Evolutionary conservation across 371 early-diverging fungal genomes (phyloP), one percentile per base, ranked within the genome.

Genomic region (Saksenaea oblongispora): DNA sequence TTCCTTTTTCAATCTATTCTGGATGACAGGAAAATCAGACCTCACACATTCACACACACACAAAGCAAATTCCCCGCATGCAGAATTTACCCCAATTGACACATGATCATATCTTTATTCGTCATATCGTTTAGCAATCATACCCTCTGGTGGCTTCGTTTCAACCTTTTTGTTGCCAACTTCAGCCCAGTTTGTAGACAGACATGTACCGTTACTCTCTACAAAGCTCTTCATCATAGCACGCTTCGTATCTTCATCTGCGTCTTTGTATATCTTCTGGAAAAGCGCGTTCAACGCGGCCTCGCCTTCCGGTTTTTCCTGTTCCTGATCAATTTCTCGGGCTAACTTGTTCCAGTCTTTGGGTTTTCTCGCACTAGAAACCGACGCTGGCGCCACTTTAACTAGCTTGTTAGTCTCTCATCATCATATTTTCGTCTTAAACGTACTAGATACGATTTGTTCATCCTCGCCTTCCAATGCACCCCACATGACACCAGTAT

Each of bases 221-320:
- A 88, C 84, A 74, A 92, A 98, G 69, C 93, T 93, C 87, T 99
- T 99, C 86, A 98, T 91, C 99, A 99, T 99, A 0, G 99, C 99
- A 37, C 93, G 82, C 55, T 88, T 84, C 4, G 93, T 91, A 65
- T 99, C 94, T n/a, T 93, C 94, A 69, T 89, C 91, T 1, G 96
- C 95, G 65, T 97, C 89, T 57, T 81, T 82, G 76, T 96, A 97
- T 54, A 99, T 93, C 58, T 91, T 83, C 69, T 95, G 93, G 84
- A 99, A 96, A 54, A 98, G 76, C 10, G 87, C 82, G 73, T 96
- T 94, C 57, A 97, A 75, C 13, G 93, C 93, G 62, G 85, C 86
- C 62, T 97, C 94, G 36, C 95, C 95, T 67, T 93, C 91, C 8
- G 91, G 84, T 73, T 93, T 90, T 1, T 94, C 92, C 37, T 88